Evolutionary conservation across 192 early-diverging fungal species (phyloP).

Genomic region (Coemansia sp.): DNA sequence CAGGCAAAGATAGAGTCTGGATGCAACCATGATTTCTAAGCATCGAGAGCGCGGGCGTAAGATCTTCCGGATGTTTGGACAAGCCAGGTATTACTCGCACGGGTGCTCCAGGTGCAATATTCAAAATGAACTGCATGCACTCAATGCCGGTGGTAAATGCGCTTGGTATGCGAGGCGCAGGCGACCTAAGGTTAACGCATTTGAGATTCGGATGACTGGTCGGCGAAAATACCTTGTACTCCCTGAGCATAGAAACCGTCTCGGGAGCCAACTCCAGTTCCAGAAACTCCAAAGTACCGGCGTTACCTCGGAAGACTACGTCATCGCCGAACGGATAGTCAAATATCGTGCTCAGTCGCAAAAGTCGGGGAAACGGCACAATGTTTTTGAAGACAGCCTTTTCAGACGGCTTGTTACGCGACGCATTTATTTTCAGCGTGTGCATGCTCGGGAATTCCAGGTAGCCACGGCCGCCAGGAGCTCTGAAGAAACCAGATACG

Average conservation of each 20-base stretch:
- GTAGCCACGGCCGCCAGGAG: neutral
- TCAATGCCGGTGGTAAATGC: neutral
- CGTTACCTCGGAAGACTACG: neutral
- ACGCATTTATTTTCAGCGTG: neutral
- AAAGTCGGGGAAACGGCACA: neutral
- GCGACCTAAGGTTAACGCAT: neutral
- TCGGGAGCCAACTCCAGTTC: neutral
- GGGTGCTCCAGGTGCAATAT: neutral
- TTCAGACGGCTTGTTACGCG: no score
- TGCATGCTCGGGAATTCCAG: neutral
- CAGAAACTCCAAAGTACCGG: neutral
- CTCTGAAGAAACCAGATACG: neutral
- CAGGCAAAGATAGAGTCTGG: neutral
- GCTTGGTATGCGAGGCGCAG: neutral
- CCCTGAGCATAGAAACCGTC: neutral
- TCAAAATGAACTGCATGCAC: neutral
- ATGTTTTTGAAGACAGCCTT: neutral
- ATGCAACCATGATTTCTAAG: neutral
- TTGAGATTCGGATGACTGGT: neutral
- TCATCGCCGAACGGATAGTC: neutral
- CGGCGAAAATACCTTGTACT: neutral
- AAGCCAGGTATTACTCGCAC: neutral
- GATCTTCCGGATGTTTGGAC: neutral
- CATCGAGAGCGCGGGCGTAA: neutral
- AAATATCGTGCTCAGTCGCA: neutral